These are phyloP conservation scores for Geum urbanum DNA, from an alignment of 306 rosid genomes.

Conservation along the genomic window DNA sequence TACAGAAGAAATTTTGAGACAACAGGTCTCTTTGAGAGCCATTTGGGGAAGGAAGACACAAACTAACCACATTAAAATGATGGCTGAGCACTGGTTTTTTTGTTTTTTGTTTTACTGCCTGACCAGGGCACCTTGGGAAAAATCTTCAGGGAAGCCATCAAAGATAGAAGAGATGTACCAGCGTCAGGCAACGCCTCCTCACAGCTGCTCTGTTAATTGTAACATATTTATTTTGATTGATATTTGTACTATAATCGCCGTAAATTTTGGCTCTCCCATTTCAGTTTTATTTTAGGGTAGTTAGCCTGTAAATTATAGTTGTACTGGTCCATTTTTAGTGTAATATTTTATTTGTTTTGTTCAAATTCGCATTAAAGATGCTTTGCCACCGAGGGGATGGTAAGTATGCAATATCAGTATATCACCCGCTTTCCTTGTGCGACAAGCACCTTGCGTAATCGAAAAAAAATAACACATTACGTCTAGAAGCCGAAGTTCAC, in stretches of 20 bases:
- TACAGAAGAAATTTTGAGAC: slow-evolving; percentile 13
- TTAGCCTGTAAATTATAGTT: slow-evolving; percentile 11
- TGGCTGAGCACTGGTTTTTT: slow-evolving; percentile 15
- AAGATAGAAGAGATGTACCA: slow-evolving; percentile 5
- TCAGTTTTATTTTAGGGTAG: slow-evolving; percentile 1
- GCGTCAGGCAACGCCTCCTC: slow-evolving; percentile 4
- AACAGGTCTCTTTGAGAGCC: not conserved
- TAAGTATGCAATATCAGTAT: not conserved
- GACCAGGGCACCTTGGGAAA: slow-evolving; percentile 20
- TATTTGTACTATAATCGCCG: slow-evolving; percentile 20
- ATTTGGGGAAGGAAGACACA: not conserved
- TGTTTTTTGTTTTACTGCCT: slow-evolving; percentile 23
- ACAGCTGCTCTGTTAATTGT: slow-evolving; percentile 34
- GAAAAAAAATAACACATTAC: too few species aligned
- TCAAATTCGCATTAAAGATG: not conserved
- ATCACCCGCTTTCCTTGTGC: not conserved
- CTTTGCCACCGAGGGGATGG: not conserved
- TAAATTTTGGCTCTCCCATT: slow-evolving; percentile 44
- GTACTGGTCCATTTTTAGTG: not conserved
- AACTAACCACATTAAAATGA: not conserved
- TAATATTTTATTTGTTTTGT: not conserved
- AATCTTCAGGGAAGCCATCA: slow-evolving; percentile 12
- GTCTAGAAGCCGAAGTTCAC: too few species aligned
- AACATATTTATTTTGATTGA: slow-evolving; percentile 22
- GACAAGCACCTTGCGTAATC: not conserved